A percentile compares a stretch with the other conserved stretches of the same genome.
Conservation (phyloP, 1,284 basidiomycete species). For the Cronartium quercuum region DNA sequence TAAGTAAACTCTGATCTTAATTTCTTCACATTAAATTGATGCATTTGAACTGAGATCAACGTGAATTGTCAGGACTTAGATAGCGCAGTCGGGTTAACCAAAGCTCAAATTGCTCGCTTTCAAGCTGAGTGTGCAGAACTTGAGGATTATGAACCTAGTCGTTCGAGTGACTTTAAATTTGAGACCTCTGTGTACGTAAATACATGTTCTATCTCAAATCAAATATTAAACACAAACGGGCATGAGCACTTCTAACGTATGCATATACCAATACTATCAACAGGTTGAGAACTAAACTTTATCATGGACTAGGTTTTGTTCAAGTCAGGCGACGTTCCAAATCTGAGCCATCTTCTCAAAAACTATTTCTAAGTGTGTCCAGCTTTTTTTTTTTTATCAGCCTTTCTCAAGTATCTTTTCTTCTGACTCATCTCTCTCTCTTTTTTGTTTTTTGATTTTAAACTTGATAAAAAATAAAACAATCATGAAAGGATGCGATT, state of each 20-base stretch:
- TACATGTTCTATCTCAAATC: neutral
- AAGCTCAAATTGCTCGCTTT: slow-evolving; percentile 14
- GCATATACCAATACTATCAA: neutral
- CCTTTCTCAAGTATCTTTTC: neutral
- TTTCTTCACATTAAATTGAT: neutral
- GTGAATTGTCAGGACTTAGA: slow-evolving; percentile 6
- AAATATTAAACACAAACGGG: neutral
- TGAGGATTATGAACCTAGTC: slow-evolving; percentile 27
- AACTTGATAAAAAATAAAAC: too few species aligned
- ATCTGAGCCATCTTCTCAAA: neutral
- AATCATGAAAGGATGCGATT: slow-evolving; percentile 22
- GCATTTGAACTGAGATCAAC: neutral
- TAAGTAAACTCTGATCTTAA: neutral
- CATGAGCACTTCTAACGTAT: neutral
- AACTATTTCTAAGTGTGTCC: slow-evolving; percentile 25
- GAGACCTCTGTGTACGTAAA: slow-evolving; percentile 19
- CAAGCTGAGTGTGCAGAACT: slow-evolving; percentile 22
- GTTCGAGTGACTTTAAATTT: slow-evolving; percentile 21
- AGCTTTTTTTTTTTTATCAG: neutral
- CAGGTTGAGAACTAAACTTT: slow-evolving; percentile 31
- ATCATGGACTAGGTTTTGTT: slow-evolving; percentile 31
- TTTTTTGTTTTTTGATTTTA: slow-evolving; percentile 2
- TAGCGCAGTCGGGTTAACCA: slow-evolving; percentile 8
- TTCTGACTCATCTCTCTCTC: neutral
- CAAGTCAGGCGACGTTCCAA: slow-evolving; percentile 7